Percentiles rank a stretch among this genome's conserved stretches.
phyloP scores from a whole-genome alignment of 768 basidiomycete species.

The Boletus fagicola region DNA sequence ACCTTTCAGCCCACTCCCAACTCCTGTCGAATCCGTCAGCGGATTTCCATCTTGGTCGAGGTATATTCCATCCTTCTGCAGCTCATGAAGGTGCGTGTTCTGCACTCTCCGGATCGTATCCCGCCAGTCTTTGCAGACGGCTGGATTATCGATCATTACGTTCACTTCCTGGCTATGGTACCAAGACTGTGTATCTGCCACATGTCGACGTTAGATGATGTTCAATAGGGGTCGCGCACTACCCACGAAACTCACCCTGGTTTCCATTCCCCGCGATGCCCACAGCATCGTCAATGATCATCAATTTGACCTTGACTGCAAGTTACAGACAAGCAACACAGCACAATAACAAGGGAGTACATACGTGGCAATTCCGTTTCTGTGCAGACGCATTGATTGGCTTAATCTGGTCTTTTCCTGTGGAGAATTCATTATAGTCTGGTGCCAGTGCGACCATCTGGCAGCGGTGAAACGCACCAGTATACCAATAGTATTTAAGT shows the following conservation, averaged over 20 bases:
- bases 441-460: background rate
- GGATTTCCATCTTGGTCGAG: slow-evolving; percentile 46
- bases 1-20: slow-evolving; percentile 38
- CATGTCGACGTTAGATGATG: slow-evolving; percentile 1
- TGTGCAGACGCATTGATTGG: slow-evolving; percentile 65
- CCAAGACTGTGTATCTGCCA: slow-evolving; percentile 62
- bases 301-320: slow-evolving; percentile 52
- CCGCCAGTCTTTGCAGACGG: slow-evolving; percentile 55
- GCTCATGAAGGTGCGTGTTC: slow-evolving; percentile 51
- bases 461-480: slow-evolving; percentile 22
- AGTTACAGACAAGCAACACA: background rate
- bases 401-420: slow-evolving; percentile 59
- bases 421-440: background rate
- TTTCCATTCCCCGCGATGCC: slow-evolving; percentile 71
- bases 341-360: slow-evolving; percentile 12
- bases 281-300: slow-evolving; percentile 62
- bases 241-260: slow-evolving; percentile 41
- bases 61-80: slow-evolving; percentile 55
- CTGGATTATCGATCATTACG: slow-evolving; percentile 56
- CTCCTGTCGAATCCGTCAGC: slow-evolving; percentile 38
- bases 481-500: slow-evolving; percentile 57
- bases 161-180: slow-evolving; percentile 73
- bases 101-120: slow-evolving; percentile 50
- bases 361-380: slow-evolving; percentile 67
- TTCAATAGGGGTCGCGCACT: background rate